Evolutionary conservation across 164 flowering plant species (phyloP).

Genomic region (Amborella trichopoda): DNA sequence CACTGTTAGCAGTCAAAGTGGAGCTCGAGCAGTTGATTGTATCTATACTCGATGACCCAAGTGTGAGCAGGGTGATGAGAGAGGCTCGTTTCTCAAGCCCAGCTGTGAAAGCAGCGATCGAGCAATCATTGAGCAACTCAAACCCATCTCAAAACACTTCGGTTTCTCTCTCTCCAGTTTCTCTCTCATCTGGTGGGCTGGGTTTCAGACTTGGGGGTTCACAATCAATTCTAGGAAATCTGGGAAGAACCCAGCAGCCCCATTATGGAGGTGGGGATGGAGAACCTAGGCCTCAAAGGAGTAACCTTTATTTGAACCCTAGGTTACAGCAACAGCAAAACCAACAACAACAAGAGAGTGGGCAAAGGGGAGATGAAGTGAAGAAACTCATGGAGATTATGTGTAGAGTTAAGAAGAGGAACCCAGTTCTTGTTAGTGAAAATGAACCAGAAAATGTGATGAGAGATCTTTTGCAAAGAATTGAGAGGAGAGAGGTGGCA

Average conservation of each 20-base stretch:
- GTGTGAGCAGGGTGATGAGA: conserved; percentile 93
- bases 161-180: conserved; percentile 10
- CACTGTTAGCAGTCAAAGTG: conserved; percentile 85
- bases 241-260: too few relatives aligned
- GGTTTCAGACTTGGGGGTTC: too few relatives aligned
- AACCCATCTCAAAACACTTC: conserved; percentile 15
- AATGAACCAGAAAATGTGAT: conserved; percentile 58
- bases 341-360: conserved; percentile 17
- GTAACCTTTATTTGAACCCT: conserved; percentile 53
- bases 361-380: conserved; percentile 49
- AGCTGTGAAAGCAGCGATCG: conserved; percentile 86
- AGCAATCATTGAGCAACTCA: conserved; percentile 44
- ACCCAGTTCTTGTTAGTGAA: conserved; percentile 83
- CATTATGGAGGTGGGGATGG: conserved; percentile 28
- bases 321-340: conserved; percentile 32
- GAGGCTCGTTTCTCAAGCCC: conserved; percentile 98
- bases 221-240: conserved; percentile 1
- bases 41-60: conserved; percentile 89
- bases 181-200: not conserved
- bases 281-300: conserved; percentile 21
- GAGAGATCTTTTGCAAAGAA: conserved; percentile 41
- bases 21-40: conserved; percentile 92
- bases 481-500: conserved; percentile 51
- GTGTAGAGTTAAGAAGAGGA: conserved; percentile 43
- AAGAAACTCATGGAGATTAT: conserved; percentile 52